Conservation (phyloP, 2,329 filamentous ascomycete species). For the Chrysoporthe puriensis region DNA sequence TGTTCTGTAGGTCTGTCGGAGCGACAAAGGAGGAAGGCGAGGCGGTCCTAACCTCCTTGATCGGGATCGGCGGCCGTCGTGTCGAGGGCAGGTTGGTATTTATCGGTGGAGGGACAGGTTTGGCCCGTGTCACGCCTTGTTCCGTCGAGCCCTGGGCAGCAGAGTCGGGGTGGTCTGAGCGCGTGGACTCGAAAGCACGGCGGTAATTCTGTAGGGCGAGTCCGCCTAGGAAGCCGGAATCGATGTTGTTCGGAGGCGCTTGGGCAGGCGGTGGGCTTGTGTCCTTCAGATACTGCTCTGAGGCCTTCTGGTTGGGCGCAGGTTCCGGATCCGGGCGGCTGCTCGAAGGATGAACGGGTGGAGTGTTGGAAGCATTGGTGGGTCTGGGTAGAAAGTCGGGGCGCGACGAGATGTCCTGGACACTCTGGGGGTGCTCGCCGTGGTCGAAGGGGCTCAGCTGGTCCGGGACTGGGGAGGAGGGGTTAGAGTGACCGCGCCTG, state of each 20-base stretch:
- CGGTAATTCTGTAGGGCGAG: slow-evolving; percentile 57
- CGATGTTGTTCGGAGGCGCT: slow-evolving; percentile 41
- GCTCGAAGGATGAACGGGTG: slow-evolving; percentile 57
- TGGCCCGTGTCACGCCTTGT: slow-evolving; percentile 34
- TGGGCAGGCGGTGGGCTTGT: slow-evolving; percentile 37
- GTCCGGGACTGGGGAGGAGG: slow-evolving; percentile 56
- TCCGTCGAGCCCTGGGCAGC: slow-evolving; percentile 22
- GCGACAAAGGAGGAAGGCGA: slow-evolving; percentile 49
- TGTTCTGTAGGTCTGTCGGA: slow-evolving; percentile 51
- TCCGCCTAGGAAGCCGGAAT: slow-evolving; percentile 58
- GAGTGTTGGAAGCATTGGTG: slow-evolving; percentile 43
- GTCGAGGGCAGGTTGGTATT: slow-evolving; percentile 39
- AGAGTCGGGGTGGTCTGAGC: slow-evolving; percentile 25
- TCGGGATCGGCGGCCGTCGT: slow-evolving; percentile 36
- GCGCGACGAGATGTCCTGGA: slow-evolving; percentile 43
- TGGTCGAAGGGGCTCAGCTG: slow-evolving; percentile 46
- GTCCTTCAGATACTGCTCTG: slow-evolving; percentile 28
- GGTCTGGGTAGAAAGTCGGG: slow-evolving; percentile 42
- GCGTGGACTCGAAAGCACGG: slow-evolving; percentile 38
- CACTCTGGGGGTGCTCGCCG: slow-evolving; percentile 45
- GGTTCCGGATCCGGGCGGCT: slow-evolving; percentile 42
- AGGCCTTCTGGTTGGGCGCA: slow-evolving; percentile 22
- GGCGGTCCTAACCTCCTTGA: slow-evolving; percentile 37
- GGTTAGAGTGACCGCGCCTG: slow-evolving; percentile 59
- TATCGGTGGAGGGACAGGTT: slow-evolving; percentile 42